These are phyloP conservation scores for Fraxinus nigra DNA, from an alignment of 305 asterid species.

Conservation along the genomic window DNA sequence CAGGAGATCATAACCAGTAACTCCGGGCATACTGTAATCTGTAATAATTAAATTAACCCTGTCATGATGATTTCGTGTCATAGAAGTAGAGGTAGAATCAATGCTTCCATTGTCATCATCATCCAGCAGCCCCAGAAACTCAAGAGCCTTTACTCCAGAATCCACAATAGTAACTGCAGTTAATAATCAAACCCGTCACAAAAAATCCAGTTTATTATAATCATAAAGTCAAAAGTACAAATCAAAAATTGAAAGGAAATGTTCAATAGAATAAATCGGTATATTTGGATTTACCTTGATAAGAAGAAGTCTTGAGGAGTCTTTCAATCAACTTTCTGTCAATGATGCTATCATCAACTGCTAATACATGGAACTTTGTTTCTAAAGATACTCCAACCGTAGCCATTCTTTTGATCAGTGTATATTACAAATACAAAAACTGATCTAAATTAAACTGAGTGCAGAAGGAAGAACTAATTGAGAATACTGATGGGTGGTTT, in stretches of 20 bases:
- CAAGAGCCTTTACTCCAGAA: conserved; percentile 24
- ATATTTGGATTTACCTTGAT: conserved; percentile 12
- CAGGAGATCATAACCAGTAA: conserved; percentile 23
- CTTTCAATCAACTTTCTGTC: conserved; percentile 29
- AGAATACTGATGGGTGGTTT: neutral
- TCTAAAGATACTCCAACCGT: neutral
- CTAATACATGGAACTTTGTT: conserved; percentile 18
- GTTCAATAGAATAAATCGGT: neutral
- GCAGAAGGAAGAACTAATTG: neutral
- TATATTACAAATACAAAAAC: neutral
- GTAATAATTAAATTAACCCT: conserved; percentile 23
- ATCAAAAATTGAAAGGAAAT: neutral
- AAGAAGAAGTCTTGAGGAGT: conserved; percentile 24
- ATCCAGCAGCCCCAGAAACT: conserved; percentile 22
- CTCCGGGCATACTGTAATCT: conserved; percentile 27
- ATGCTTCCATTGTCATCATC: conserved; percentile 7
- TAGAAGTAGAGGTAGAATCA: neutral
- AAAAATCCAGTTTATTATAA: neutral
- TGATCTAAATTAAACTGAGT: neutral
- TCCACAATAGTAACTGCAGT: conserved; percentile 25
- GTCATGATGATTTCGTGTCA: neutral
- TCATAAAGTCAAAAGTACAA: neutral
- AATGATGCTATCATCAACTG: conserved; percentile 25
- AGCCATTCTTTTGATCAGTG: neutral
- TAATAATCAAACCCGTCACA: neutral